Percentiles rank a stretch among this genome's conserved stretches.
phyloP scores from a whole-genome alignment of 2,329 filamentous ascomycete species.

The Lasiodiplodia hormozganensis region DNA sequence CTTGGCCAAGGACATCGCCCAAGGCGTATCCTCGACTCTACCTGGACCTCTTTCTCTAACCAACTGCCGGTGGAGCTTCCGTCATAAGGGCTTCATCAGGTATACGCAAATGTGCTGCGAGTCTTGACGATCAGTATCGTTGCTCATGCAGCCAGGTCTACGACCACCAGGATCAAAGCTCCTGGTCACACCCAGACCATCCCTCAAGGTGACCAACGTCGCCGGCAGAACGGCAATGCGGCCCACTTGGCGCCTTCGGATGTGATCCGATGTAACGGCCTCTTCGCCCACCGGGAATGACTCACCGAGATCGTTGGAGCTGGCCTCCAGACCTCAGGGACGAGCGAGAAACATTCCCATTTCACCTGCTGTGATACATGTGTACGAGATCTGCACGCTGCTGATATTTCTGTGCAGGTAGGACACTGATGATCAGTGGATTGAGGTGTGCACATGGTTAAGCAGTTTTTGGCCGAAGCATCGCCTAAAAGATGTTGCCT shows the following conservation, averaged over 20 bases:
- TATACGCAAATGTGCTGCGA: neutral
- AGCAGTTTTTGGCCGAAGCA: neutral
- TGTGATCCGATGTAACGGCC: neutral
- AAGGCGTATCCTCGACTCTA: constrained; percentile 6
- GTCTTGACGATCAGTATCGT: neutral
- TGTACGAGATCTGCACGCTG: neutral
- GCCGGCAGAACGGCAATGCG: neutral
- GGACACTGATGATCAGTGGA: neutral
- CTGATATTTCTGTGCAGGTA: constrained; percentile 5
- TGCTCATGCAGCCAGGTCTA: neutral
- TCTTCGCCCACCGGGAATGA: neutral
- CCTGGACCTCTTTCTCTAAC: neutral
- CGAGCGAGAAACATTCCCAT: neutral
- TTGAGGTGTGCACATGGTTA: neutral
- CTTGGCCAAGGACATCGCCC: neutral
- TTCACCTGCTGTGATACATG: neutral
- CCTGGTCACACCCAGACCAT: neutral
- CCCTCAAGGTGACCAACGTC: neutral
- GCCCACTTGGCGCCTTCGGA: neutral
- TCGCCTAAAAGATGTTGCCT: neutral
- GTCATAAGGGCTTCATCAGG: neutral
- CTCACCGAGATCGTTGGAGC: neutral
- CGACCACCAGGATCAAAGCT: neutral
- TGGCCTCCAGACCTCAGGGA: neutral
- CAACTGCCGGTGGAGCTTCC: neutral